Percentiles rank a stretch among this genome's conserved stretches.
phyloP scores from a whole-genome alignment of 2,329 filamentous ascomycete species.

The Pseudogymnoascus sp. region DNA sequence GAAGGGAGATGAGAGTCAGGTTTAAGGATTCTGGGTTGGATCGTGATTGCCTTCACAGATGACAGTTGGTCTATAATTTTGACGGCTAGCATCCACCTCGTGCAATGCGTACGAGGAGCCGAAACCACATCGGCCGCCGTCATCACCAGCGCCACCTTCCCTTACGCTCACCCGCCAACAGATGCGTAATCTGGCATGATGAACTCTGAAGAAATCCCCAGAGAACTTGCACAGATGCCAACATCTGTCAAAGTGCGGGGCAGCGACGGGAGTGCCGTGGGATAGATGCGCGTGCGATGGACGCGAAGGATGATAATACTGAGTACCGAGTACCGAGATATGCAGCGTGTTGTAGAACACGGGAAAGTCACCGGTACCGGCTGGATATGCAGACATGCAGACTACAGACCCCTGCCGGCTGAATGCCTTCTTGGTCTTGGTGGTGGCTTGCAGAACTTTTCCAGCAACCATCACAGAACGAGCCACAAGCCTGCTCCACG shows the following conservation, averaged over 20 bases:
- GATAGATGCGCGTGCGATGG: background rate
- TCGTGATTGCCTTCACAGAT: background rate
- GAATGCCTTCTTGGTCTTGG: background rate
- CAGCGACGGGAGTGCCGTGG: background rate
- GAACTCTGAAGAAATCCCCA: background rate
- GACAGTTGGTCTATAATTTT: background rate
- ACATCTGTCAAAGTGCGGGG: background rate
- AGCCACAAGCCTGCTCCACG: background rate
- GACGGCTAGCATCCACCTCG: background rate
- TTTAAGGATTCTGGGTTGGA: background rate
- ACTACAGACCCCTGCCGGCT: background rate
- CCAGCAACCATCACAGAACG: background rate
- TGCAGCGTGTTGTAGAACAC: background rate
- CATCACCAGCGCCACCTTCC: background rate
- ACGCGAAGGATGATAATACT: background rate
- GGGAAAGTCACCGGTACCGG: background rate
- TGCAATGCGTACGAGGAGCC: background rate
- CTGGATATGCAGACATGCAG: background rate
- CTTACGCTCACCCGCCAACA: background rate
- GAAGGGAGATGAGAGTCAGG: background rate
- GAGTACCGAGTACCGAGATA: background rate
- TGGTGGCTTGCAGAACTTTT: slow-evolving; percentile 2
- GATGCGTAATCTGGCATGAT: background rate
- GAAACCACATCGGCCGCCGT: background rate
- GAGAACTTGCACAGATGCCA: background rate